These are phyloP conservation scores for Pseudohyphozyma bogoriensis DNA, from an alignment of 768 basidiomycete genomes.

Conservation along the genomic window DNA sequence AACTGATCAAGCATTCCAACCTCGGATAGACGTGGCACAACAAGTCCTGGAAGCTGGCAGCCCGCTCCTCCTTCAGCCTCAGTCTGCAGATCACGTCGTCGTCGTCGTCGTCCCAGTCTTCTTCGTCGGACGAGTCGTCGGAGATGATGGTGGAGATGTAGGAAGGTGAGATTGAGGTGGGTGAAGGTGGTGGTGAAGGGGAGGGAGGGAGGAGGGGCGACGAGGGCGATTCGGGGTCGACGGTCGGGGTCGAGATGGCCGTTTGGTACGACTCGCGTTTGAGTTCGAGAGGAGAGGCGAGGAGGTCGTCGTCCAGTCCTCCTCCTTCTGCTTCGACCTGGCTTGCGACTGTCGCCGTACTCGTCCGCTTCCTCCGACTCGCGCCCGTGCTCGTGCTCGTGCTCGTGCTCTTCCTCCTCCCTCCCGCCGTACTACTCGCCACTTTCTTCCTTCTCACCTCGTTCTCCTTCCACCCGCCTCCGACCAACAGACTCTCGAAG, in stretches of 20 bases:
- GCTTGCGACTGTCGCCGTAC: neutral
- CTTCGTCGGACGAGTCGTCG: neutral
- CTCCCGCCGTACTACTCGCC: neutral
- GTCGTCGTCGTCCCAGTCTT: constrained; percentile 3
- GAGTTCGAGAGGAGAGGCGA: neutral
- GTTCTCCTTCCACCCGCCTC: constrained; percentile 25
- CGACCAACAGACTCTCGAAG: constrained; percentile 11
- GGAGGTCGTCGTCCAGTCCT: neutral
- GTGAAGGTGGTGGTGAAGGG: neutral
- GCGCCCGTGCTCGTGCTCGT: neutral
- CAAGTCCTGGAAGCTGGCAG: constrained; percentile 42
- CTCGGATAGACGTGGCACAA: constrained; percentile 39
- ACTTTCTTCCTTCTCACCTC: neutral
- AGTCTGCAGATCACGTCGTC: constrained; percentile 58
- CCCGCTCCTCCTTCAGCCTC: constrained; percentile 80
- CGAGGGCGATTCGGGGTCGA: neutral
- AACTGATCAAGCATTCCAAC: constrained; percentile 82
- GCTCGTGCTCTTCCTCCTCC: neutral
- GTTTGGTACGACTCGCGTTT: neutral
- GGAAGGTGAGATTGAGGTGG: neutral
- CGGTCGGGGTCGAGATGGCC: neutral
- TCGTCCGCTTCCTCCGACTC: neutral
- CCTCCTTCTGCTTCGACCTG: neutral
- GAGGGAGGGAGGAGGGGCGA: neutral
- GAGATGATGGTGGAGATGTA: neutral